Conservation (phyloP, 352 stramenopile genomes). For the Phytophthora pinifolia region DNA sequence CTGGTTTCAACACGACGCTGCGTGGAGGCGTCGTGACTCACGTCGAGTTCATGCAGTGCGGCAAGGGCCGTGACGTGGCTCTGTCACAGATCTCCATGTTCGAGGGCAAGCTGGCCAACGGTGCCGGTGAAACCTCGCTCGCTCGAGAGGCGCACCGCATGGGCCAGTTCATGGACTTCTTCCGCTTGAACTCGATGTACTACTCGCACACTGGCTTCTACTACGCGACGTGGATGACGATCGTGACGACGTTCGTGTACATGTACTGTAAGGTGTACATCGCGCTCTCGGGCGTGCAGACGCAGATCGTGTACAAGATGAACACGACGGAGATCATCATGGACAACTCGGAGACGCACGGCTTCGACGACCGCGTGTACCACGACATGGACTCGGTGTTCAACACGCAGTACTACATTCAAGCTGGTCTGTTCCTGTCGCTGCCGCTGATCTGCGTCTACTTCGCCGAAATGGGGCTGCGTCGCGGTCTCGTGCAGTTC, state of each 20-base stretch:
- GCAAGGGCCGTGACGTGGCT: slow-evolving; percentile 83
- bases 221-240: slow-evolving; percentile 87
- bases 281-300: slow-evolving; percentile 67
- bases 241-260: slow-evolving; percentile 87
- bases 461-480: slow-evolving; percentile 77
- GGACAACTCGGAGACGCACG: slow-evolving; percentile 41
- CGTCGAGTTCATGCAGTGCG: slow-evolving; percentile 88
- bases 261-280: slow-evolving; percentile 88
- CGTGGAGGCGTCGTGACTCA: slow-evolving; percentile 78
- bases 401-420: slow-evolving; percentile 88
- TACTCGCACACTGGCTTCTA: slow-evolving; percentile 89
- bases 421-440: slow-evolving; percentile 79
- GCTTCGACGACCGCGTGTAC: slow-evolving; percentile 68
- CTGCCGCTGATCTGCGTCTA: slow-evolving; percentile 77
- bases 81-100: slow-evolving; percentile 89
- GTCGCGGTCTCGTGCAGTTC: slow-evolving; percentile 67
- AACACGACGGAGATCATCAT: slow-evolving; percentile 71
- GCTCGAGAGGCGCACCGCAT: slow-evolving; percentile 81
- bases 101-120: slow-evolving; percentile 84
- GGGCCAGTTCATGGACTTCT: slow-evolving; percentile 87
- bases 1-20: slow-evolving; percentile 78
- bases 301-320: slow-evolving; percentile 75
- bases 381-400: slow-evolving; percentile 61
- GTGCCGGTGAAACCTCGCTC: slow-evolving; percentile 75
- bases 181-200: slow-evolving; percentile 87